Conservation (phyloP, 768 basidiomycete species). For the Naganishia onofrii region DNA sequence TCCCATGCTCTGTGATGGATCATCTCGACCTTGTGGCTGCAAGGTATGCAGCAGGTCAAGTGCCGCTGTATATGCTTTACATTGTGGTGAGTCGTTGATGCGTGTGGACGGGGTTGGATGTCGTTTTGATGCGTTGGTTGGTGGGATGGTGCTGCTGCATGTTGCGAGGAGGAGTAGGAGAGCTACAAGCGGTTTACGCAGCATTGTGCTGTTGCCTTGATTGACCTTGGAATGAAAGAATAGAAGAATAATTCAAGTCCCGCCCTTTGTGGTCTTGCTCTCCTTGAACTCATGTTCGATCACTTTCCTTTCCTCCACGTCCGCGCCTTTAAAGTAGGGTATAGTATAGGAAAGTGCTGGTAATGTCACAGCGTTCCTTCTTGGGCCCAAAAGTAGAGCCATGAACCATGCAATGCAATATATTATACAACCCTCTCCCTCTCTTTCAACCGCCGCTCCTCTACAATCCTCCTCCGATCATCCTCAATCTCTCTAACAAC, state of each 20-base stretch:
- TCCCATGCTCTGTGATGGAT: background rate
- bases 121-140: background rate
- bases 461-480: background rate
- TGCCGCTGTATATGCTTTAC: background rate
- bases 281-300: background rate
- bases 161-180: background rate
- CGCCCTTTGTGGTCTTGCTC: background rate
- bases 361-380: too few species aligned
- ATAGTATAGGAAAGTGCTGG: too few species aligned
- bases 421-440: background rate
- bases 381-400: too few species aligned
- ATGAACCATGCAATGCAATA: background rate
- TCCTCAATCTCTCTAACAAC: constrained; percentile 5
- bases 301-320: background rate
- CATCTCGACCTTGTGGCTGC: background rate
- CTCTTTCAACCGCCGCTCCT: background rate
- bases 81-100: background rate
- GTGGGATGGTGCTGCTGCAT: background rate
- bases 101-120: background rate
- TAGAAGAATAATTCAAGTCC: too few species aligned
- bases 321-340: background rate
- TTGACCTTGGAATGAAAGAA: too few species aligned
- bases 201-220: background rate
- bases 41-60: constrained; percentile 3
- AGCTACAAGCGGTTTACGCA: background rate